These are phyloP conservation scores for Fusarium decemcellulare DNA, from an alignment of 2,329 filamentous ascomycete species.

Conservation along the genomic window DNA sequence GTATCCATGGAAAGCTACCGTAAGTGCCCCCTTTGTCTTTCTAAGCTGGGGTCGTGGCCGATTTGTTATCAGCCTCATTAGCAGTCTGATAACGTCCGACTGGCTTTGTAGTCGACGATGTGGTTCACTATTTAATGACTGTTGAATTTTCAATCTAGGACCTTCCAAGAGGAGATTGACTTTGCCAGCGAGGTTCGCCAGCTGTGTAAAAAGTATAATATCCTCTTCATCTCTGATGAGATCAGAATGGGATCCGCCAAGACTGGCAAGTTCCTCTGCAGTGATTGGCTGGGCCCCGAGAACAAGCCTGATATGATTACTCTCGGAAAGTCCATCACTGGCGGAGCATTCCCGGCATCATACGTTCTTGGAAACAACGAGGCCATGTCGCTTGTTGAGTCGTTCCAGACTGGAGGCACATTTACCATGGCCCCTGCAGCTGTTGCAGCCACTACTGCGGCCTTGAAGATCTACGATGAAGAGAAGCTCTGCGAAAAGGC, in stretches of 20 bases:
- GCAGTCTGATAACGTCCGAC: background rate
- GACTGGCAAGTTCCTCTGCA: conserved; percentile 42
- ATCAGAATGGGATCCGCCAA: conserved; percentile 40
- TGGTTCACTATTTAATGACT: background rate
- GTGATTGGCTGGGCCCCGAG: conserved; percentile 39
- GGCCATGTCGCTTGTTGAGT: conserved; percentile 22
- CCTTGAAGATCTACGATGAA: conserved; percentile 20
- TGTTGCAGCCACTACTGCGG: conserved; percentile 15
- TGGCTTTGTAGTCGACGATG: background rate
- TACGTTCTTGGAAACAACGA: conserved; percentile 33
- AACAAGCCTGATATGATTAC: conserved; percentile 41
- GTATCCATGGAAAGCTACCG: background rate
- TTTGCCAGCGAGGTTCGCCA: conserved; percentile 22
- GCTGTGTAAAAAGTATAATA: conserved; percentile 32
- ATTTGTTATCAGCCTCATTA: background rate
- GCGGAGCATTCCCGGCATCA: conserved; percentile 32
- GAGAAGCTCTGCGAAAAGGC: conserved; percentile 29
- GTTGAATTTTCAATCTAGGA: background rate
- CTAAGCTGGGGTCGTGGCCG: background rate
- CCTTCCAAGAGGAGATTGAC: conserved; percentile 17
- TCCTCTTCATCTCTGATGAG: conserved; percentile 44
- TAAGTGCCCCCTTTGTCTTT: background rate
- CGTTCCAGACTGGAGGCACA: conserved; percentile 19
- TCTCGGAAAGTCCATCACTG: conserved; percentile 40
- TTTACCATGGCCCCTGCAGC: conserved; percentile 31